Base-by-base conservation (phyloP, 495 filamentous ascomycete genomes). In the Annulohypoxylon moriforme region DNA sequence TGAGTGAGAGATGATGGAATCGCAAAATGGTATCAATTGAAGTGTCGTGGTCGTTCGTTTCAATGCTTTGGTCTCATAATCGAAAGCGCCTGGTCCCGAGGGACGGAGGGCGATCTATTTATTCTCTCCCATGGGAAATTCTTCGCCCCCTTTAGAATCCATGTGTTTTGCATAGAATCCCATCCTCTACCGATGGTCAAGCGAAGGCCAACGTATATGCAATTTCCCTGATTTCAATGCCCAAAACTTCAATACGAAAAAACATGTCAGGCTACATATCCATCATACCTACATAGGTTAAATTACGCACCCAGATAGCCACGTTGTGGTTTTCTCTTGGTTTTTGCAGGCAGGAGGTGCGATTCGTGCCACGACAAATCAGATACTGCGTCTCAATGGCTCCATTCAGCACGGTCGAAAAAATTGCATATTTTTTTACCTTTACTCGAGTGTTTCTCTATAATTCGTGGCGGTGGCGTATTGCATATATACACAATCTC, bases 281-380 rank as follows among this genome's bases (percentile, higher is more conserved):
- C 22, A 57, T 27, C 40, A 59, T 58, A 36, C 44, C 58, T 29
- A 44, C 36, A 33, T 44, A 63, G 47, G 59, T 69, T 44, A 52
- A 52, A 27, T 33, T 52, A 34, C 50, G 42, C 60, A 46, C n/a
- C 14, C 31, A 34, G 44, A 53, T 50, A 69, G 67, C 67, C 67
- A 69, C 67, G 67, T 69, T 64, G 60, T 58, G 31, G 31, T 50
- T 52, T 59, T 69, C 29, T 38, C 60, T 63, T 60, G 52, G 67
- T 20, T 53, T 40, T 27, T 4, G 60, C 46, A 53, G 67, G 60
- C 33, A 49, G 33, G 38, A 42, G 18, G 16, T 18, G 60, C 67
- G 52, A 69, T 69, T 69, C 67, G 67, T 69, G 67, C 67, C 67
- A 69, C 67, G 67, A 69, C 67, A 69, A 69, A 60, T 69, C 53